phyloP scores from a whole-genome alignment of 2,329 filamentous ascomycete genomes.

The Aspergillus hortae region DNA sequence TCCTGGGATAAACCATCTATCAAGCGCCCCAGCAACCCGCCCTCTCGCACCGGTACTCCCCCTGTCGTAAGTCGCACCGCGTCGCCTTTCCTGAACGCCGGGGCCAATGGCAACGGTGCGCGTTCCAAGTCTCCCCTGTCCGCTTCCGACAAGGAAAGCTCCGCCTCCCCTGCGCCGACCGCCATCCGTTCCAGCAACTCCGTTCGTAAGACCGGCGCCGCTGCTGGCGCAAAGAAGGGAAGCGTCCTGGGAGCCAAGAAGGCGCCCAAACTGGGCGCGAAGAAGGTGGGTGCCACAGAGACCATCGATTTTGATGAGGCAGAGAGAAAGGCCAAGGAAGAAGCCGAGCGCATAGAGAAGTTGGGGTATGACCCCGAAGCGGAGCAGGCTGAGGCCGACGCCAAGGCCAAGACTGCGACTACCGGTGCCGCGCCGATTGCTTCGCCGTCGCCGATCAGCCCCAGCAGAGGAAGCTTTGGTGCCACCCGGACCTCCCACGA shows the following conservation, averaged over 20 bases:
- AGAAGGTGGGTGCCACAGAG: conserved; percentile 75
- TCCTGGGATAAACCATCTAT: conserved; percentile 98
- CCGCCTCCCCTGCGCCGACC: conserved; percentile 53
- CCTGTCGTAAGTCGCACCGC: conserved; percentile 73
- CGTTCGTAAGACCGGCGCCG: conserved; percentile 69
- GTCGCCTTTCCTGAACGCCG: conserved; percentile 84
- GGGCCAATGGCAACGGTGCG: conserved; percentile 63
- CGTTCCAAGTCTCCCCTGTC: conserved; percentile 80
- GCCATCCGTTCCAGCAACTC: conserved; percentile 72
- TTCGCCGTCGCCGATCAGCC: conserved; percentile 73
- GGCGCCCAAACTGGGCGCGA: conserved; percentile 77
- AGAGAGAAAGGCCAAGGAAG: conserved; percentile 94
- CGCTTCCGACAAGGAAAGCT: conserved; percentile 50
- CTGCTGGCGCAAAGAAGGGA: conserved; percentile 68
- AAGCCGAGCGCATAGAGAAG: conserved; percentile 92
- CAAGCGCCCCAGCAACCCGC: conserved; percentile 90
- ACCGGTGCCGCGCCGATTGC: conserved; percentile 60
- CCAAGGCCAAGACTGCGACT: conserved; percentile 34
- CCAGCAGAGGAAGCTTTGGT: conserved; percentile 59
- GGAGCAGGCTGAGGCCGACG: conserved; percentile 55
- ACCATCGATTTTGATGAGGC: conserved; percentile 95
- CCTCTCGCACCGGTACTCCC: conserved; percentile 85
- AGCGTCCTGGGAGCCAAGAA: conserved; percentile 87
- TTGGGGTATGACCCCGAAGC: conserved; percentile 93
- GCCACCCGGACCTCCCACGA: conserved; percentile 51